These are phyloP conservation scores for Lagerstroemia fauriei DNA, from an alignment of 441 rosid species.

Conservation along the genomic window DNA sequence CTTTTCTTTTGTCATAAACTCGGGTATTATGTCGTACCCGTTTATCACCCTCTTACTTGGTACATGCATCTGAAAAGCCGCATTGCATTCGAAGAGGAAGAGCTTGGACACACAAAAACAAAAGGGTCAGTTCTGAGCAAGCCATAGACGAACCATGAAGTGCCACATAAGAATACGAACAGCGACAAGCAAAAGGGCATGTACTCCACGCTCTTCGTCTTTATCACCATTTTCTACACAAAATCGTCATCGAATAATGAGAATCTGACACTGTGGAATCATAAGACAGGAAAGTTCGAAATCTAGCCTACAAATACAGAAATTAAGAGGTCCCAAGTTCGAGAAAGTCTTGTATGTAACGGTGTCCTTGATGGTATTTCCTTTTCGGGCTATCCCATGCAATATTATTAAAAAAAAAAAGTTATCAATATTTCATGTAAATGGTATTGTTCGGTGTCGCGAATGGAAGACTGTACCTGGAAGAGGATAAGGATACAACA, in stretches of 20 bases:
- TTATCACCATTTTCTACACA: slow-evolving; percentile 76
- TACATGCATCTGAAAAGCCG: no score
- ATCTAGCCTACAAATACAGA: no score
- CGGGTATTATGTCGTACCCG: no score
- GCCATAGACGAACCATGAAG: slow-evolving; percentile 86
- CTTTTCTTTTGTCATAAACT: no score
- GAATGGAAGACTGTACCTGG: slow-evolving; percentile 14
- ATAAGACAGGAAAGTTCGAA: no score
- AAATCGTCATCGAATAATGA: background rate
- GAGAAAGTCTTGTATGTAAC: no score
- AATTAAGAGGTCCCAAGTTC: background rate
- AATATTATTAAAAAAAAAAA: no score
- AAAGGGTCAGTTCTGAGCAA: slow-evolving; percentile 79
- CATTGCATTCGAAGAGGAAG: background rate
- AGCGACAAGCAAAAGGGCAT: slow-evolving; percentile 93
- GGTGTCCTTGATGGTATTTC: no score
- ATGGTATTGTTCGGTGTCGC: background rate
- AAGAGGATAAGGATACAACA: no score
- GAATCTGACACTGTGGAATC: background rate
- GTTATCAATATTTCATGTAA: no score
- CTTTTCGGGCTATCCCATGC: no score
- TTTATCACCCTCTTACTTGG: no score
- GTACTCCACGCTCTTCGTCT: slow-evolving; percentile 84
- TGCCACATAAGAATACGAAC: slow-evolving; percentile 77
- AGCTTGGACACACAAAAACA: slow-evolving; percentile 57